phyloP scores from a whole-genome alignment of 1,139 yeast genomes.

The Lodderomyces pseudojiufengensis region DNA sequence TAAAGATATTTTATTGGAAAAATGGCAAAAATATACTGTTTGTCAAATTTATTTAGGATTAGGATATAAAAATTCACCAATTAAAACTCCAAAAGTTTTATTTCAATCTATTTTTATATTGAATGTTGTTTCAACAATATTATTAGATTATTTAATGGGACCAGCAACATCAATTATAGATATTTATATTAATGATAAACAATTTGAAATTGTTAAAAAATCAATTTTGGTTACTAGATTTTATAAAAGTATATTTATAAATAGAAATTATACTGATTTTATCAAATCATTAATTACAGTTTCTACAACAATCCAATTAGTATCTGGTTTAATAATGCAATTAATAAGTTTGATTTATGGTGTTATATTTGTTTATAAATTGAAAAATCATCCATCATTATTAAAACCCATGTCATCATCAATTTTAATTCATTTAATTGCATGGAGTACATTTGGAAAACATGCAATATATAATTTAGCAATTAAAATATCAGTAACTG shows the following conservation, averaged over 20 bases:
- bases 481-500: conserved; percentile 7
- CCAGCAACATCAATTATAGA: conserved; percentile 3
- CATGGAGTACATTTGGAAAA: conserved; percentile 11
- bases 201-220: conserved; percentile 10
- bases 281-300: conserved; percentile 1
- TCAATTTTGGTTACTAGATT: conserved; percentile 12
- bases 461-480: conserved; percentile 3
- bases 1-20: conserved; percentile 8
- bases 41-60: conserved; percentile 11
- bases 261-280: background rate
- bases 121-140: conserved; percentile 4
- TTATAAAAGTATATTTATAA: conserved; percentile 6
- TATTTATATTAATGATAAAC: conserved; percentile 6
- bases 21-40: conserved; percentile 10
- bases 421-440: conserved; percentile 10
- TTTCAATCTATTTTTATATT: conserved; percentile 7
- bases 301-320: conserved; percentile 3
- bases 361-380: conserved; percentile 4
- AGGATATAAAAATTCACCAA: conserved; percentile 8
- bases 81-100: conserved; percentile 1
- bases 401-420: conserved; percentile 8
- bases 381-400: conserved; percentile 4
- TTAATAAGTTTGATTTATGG: conserved; percentile 8
- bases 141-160: conserved; percentile 3
- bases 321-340: conserved; percentile 7